Evolutionary conservation across 345 rosid species (phyloP).

Genomic region (Acer campestre): DNA sequence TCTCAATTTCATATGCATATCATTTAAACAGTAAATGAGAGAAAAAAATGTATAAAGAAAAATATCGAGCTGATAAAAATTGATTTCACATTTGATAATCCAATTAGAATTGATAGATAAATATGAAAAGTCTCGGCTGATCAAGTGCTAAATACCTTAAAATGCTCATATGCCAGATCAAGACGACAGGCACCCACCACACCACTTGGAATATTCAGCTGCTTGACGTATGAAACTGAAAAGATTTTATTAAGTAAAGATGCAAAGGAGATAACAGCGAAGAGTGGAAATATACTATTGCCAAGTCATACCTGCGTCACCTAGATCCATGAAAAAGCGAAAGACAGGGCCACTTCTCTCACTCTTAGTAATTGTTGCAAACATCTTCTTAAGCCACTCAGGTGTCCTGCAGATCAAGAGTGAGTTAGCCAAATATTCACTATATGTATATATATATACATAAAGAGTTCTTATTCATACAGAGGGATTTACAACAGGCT

Average conservation of each 20-base stretch:
- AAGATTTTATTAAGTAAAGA: conserved; percentile 20
- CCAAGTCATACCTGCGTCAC: conserved; percentile 77
- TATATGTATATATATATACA: not conserved
- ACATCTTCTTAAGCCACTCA: conserved; percentile 89
- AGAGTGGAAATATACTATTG: not conserved
- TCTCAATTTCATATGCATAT: not conserved
- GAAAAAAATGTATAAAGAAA: not conserved
- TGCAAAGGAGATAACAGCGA: not conserved
- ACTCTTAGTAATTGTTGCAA: conserved; percentile 73
- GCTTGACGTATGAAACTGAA: conserved; percentile 80
- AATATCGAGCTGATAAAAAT: not conserved
- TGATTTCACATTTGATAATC: conserved; percentile 5
- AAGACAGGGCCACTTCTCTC: conserved; percentile 91
- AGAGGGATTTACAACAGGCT: not conserved
- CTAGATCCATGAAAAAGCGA: conserved; percentile 91
- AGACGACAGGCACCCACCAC: conserved; percentile 97
- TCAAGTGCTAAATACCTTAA: conserved; percentile 65
- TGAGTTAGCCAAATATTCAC: conserved; percentile 10
- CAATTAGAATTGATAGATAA: conserved; percentile 1
- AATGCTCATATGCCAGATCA: conserved; percentile 97
- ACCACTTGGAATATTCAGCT: conserved; percentile 89
- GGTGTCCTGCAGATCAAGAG: conserved; percentile 60
- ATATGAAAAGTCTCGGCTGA: conserved; percentile 11
- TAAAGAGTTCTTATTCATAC: not conserved
- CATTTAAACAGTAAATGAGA: not conserved